Percentiles rank a stretch among this genome's conserved stretches.
Conservation (phyloP, 208 protist genomes). For the Leishmania guyanensis region DNA sequence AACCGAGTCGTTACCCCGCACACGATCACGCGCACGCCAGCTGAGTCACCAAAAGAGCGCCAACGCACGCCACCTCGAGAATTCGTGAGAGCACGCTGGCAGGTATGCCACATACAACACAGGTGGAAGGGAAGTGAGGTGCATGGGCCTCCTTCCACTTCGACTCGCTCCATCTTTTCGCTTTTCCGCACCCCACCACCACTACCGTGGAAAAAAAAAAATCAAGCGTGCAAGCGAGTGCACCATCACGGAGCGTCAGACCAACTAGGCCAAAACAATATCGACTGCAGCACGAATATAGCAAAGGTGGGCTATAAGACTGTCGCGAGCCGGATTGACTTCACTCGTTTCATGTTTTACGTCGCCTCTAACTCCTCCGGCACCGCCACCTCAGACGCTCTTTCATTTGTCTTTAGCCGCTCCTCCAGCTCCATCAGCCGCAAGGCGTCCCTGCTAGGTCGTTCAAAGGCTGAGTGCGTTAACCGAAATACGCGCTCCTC, state of each 20-base stretch:
- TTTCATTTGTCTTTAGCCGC: not conserved
- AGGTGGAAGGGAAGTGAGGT: not conserved
- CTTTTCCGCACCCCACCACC: not conserved
- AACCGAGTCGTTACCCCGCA: not conserved
- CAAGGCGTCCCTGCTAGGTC: constrained; percentile 34
- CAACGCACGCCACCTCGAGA: not conserved
- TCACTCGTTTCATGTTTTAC: not conserved
- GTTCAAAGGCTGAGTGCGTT: constrained; percentile 44
- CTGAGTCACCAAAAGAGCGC: not conserved
- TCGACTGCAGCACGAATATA: not conserved
- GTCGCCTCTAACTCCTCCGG: not conserved
- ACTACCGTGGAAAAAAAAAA: not conserved
- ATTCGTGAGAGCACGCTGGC: not conserved
- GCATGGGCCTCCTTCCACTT: not conserved
- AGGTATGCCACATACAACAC: not conserved
- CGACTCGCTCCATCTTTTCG: not conserved
- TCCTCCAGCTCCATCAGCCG: constrained; percentile 38
- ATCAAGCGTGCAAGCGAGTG: not conserved
- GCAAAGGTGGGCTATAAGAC: not conserved
- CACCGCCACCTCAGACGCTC: not conserved
- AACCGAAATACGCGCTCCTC: constrained; percentile 41
- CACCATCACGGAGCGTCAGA: not conserved
- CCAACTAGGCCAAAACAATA: not conserved
- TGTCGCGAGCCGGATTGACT: not conserved
- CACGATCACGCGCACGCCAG: not conserved